Evolutionary conservation across 805 yeast species (phyloP).

Genomic region (Candida dajiaensis): DNA sequence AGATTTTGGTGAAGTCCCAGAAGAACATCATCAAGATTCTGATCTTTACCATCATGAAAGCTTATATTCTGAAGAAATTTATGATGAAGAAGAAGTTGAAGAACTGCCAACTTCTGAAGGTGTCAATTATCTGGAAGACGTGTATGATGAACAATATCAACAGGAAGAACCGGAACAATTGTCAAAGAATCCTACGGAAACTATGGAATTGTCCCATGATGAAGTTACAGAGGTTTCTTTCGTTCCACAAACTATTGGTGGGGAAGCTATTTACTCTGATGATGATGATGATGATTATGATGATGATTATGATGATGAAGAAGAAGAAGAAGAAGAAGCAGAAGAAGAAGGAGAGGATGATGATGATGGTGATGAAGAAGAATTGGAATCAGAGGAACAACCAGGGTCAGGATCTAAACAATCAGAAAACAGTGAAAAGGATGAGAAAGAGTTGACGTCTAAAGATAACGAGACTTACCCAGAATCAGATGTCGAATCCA

Average conservation of each 20-base stretch:
- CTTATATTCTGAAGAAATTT: not conserved
- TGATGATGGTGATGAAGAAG: not conserved
- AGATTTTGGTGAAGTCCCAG: not conserved
- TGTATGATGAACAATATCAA: not conserved
- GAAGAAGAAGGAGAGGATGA: not conserved
- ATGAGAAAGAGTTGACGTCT: not conserved
- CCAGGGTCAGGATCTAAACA: not conserved
- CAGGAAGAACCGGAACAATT: too few relatives aligned
- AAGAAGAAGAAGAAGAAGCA: not conserved
- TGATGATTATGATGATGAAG: not conserved
- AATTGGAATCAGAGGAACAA: not conserved
- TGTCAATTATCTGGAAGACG: not conserved
- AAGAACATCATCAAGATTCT: not conserved
- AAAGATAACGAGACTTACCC: not conserved
- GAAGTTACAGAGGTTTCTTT: not conserved
- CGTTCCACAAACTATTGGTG: not conserved
- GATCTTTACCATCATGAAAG: not conserved
- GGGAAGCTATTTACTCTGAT: not conserved
- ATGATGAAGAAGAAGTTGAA: not conserved
- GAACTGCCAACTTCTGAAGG: not conserved
- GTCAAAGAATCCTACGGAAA: not conserved
- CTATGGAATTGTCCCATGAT: not conserved
- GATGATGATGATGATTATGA: not conserved
- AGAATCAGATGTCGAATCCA: not conserved
- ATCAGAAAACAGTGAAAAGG: not conserved